Percentiles rank a stretch among this genome's conserved stretches.
Evolutionary conservation across 2,329 filamentous ascomycete genomes (phyloP).

Genomic region (Orbilia oligospora): DNA sequence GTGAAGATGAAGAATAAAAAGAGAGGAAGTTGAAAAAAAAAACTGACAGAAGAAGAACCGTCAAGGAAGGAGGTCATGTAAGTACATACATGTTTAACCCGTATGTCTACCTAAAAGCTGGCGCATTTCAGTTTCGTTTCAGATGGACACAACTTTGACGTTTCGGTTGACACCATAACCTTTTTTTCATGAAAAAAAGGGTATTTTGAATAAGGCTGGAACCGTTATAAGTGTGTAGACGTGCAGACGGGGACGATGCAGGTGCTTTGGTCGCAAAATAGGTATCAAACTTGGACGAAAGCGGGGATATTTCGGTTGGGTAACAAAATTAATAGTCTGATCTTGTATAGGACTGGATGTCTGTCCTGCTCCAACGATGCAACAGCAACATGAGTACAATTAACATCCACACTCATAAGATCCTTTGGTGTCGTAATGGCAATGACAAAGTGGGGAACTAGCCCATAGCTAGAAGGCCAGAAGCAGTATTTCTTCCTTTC

Average conservation of each 20-base stretch:
- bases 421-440: slow-evolving; percentile 13
- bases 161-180: slow-evolving; percentile 16
- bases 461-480: slow-evolving; percentile 5
- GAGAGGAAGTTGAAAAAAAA: not conserved
- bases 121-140: slow-evolving; percentile 32
- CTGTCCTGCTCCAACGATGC: slow-evolving; percentile 11
- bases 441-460: slow-evolving; percentile 21
- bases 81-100: not conserved
- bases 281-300: slow-evolving; percentile 7
- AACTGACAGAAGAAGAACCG: slow-evolving; percentile 29
- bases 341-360: not conserved
- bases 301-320: slow-evolving; percentile 14
- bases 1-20: slow-evolving; percentile 12
- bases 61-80: slow-evolving; percentile 34
- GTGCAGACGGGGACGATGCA: slow-evolving; percentile 40
- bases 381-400: not conserved
- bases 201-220: slow-evolving; percentile 16
- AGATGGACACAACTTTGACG: slow-evolving; percentile 21
- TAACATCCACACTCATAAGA: not conserved
- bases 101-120: slow-evolving; percentile 6
- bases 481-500: slow-evolving; percentile 50
- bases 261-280: slow-evolving; percentile 46
- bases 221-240: slow-evolving; percentile 15
- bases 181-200: not conserved
- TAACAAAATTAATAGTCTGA: slow-evolving; percentile 1